Evolutionary conservation across 1,139 yeast genomes (phyloP), one percentile per base, ranked within the genome.

Genomic region (Casaregolazyma suthepensis): DNA sequence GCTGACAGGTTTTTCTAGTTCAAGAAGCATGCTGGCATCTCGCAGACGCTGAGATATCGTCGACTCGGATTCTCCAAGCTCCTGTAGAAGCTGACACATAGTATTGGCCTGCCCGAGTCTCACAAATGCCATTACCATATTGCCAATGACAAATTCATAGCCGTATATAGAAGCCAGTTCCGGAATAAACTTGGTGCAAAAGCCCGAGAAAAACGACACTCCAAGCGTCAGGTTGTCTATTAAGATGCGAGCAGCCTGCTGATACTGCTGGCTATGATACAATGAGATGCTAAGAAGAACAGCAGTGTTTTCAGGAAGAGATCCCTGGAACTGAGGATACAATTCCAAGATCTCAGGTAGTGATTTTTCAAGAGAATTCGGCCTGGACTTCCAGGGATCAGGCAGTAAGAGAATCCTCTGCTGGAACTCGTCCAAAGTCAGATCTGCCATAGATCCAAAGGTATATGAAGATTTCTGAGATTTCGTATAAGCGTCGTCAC

Each of bases 151-250:
- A 17, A 58, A 22, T 9, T 54, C 54, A 48, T 47, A 44, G 7
- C 57, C 55, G 20, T 56, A 54, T 2, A 26, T 15, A 2, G 43
- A 40, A 13, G 45, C 50, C 47, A 59, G 49, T 3, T 46, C 52
- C 1, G 57, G 59, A 15, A 58, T 31, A 13, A 59, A 38, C 45
- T 54, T 53, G 12, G 50, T 46, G 15, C 51, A 44, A 31, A 57
- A 46, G 7, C 50, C 56, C 20, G 49, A 45, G 31, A 49, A 49
- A 5, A 54, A 45, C 12, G 48, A 49, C 5, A 53, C 51, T 18
- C 56, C 57, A 7, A 58, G 46, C 10, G 58, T 46, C 22, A 55
- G 23, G 42, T 55, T 56, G 17, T 56, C 56, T 12, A 58, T 43
- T 38, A 59, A 20, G 9, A 57, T 52, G 22, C 47, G 43, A 15